Base-by-base conservation (phyloP, 2,329 filamentous ascomycete genomes). In the Lecanicillium sp. region DNA sequence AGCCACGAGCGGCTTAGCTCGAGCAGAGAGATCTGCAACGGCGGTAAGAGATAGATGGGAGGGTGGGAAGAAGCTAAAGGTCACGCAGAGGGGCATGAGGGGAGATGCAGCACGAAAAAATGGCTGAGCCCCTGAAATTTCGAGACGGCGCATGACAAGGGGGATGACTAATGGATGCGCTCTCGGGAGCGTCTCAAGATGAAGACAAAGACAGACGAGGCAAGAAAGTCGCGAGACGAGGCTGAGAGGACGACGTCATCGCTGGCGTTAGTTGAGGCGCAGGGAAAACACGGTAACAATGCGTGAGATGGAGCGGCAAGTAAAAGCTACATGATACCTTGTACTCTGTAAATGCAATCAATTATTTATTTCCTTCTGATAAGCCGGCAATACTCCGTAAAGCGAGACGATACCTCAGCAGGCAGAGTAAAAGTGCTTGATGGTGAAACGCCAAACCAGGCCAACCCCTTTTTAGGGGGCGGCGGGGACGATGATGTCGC, bases 81-180 rank as follows among this genome's bases (percentile, higher is more conserved):
- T 14, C n/a, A 19, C 6, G 10, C 40, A 43, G 20, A n/a, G 14
- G 7, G 42, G 21, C n/a, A n/a, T n/a, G n/a, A n/a, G 41, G 20
- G 15, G 29, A 14, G 15, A 21, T 45, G 24, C 36, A 17, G 26
- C 12, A 17, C n/a, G 26, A 29, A 14, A 20, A 33, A 47, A 36
- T 40, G 44, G 44, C 44, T 40, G 44, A 47, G 44, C 44, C 44
- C 44, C 44, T 47, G 44, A 47, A 40, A 35, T 39, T 20, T 47
- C 24, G 21, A 6, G 33, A 20, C 19, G 12, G 4, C 19, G 5
- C 17, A 20, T 27, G 24, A 32, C 29, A 14, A 35, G 10, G 20
- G 29, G 27, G 40, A 29, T 43, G 12, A n/a, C 14, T 17, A 14
- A 12, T 20, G 26, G 11, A 20, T 12, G 10, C 17, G 7, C 38